These are phyloP conservation scores for Crepidotus variabilis DNA, from an alignment of 768 basidiomycete genomes.

Conservation along the genomic window DNA sequence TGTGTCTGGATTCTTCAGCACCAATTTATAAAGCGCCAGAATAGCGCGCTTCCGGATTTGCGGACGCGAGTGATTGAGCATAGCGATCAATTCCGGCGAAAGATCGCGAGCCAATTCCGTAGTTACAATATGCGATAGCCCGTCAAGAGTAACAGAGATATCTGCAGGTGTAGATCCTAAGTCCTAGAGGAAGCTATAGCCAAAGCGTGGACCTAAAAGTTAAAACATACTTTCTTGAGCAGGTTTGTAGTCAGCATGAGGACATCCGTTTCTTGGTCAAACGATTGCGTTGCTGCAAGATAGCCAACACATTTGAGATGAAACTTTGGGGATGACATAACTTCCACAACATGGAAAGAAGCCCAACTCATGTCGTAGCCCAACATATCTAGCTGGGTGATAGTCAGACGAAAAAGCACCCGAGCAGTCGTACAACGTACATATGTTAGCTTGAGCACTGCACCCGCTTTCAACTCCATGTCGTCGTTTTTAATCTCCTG, in stretches of 20 bases:
- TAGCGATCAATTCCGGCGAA: slow-evolving; percentile 75
- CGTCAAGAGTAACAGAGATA: slow-evolving; percentile 72
- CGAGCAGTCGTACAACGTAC: slow-evolving; percentile 49
- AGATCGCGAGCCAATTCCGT: slow-evolving; percentile 91
- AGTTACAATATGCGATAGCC: slow-evolving; percentile 81
- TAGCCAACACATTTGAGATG: slow-evolving; percentile 97
- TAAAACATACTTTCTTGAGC: slow-evolving; percentile 75
- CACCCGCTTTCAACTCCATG: slow-evolving; percentile 95
- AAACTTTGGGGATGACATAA: slow-evolving; percentile 90
- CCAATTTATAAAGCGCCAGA: slow-evolving; percentile 75
- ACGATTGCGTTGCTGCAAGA: slow-evolving; percentile 88
- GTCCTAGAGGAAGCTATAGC: slow-evolving; percentile 50
- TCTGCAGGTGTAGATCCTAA: slow-evolving; percentile 74
- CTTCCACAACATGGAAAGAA: slow-evolving; percentile 95
- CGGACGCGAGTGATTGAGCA: slow-evolving; percentile 87
- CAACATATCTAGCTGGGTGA: slow-evolving; percentile 87
- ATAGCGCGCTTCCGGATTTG: slow-evolving; percentile 90
- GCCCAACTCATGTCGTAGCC: slow-evolving; percentile 95
- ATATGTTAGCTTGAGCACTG: slow-evolving; percentile 94
- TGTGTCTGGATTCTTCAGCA: slow-evolving; percentile 81
- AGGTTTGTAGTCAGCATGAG: slow-evolving; percentile 96
- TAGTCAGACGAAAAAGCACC: slow-evolving; percentile 1
- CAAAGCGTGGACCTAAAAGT: slow-evolving; percentile 1
- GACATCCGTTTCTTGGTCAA: slow-evolving; percentile 92
- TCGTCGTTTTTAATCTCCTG: slow-evolving; percentile 89